Conservation (phyloP, 345 rosid species). For the Crucihimalaya himalaica region DNA sequence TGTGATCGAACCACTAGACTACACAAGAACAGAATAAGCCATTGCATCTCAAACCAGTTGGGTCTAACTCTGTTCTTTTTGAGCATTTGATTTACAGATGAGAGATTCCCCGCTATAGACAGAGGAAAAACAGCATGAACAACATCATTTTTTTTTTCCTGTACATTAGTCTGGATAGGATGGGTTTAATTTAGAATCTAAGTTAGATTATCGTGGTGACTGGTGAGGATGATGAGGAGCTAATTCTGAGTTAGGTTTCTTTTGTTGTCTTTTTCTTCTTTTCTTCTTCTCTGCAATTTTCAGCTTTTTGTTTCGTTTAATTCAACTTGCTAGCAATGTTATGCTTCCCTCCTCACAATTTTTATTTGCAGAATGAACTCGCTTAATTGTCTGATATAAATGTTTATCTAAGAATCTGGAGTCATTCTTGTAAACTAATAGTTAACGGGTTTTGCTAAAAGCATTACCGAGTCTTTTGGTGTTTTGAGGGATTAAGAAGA, state of each 20-base stretch:
- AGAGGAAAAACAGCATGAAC: constrained; percentile 14
- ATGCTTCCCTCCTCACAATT: constrained; percentile 20
- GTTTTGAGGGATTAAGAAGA: not conserved
- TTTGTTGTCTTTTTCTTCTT: not conserved
- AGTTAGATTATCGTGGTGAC: constrained; percentile 24
- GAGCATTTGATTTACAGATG: constrained; percentile 28
- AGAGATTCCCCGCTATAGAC: constrained; percentile 11
- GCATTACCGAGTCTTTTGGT: not conserved
- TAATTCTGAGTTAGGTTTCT: constrained; percentile 23
- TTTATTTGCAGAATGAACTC: not conserved
- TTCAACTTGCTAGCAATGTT: constrained; percentile 24
- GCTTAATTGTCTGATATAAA: not conserved
- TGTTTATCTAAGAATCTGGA: not conserved
- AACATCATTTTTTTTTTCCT: constrained; percentile 16
- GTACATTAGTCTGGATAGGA: constrained; percentile 34
- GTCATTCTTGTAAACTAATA: constrained; percentile 2
- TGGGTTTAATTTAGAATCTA: constrained; percentile 31
- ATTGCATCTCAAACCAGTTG: constrained; percentile 9
- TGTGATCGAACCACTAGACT: constrained; percentile 11
- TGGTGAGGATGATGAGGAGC: constrained; percentile 19
- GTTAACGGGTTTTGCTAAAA: not conserved
- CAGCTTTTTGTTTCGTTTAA: not conserved
- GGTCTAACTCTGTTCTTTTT: constrained; percentile 20
- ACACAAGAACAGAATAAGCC: constrained; percentile 10
- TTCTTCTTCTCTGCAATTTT: constrained; percentile 18